phyloP scores from a whole-genome alignment of 208 protist species.

The Acanthamoeba quina region DNA sequence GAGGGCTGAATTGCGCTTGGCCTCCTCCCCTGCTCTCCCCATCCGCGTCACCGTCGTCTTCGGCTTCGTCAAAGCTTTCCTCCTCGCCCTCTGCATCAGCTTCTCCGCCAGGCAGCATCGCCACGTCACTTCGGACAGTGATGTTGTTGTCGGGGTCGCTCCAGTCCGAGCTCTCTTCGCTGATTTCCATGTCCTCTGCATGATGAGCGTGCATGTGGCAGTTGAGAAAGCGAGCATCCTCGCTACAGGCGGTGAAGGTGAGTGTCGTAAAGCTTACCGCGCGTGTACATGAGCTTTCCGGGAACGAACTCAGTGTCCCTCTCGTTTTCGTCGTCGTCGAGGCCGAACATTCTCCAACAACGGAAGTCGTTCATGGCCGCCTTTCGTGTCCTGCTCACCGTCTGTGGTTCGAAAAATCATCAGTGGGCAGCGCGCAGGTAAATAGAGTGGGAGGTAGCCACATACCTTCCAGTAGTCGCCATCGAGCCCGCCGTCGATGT shows the following conservation, averaged over 20 bases:
- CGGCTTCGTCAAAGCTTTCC: not conserved
- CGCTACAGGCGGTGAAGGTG: no score
- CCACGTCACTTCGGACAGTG: not conserved
- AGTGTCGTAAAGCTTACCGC: not conserved
- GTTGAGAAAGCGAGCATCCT: not conserved
- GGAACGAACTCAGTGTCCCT: not conserved
- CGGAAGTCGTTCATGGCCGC: not conserved
- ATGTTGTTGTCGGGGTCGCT: not conserved
- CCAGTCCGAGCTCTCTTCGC: not conserved
- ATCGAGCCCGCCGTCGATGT: not conserved
- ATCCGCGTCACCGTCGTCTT: not conserved
- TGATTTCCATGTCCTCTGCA: slow-evolving; percentile 13
- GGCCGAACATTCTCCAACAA: not conserved
- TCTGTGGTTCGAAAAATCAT: not conserved
- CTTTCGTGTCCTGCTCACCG: not conserved
- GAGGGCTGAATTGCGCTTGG: not conserved
- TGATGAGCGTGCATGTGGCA: not conserved
- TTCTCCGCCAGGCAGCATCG: not conserved
- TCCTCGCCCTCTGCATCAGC: not conserved
- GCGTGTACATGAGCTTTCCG: not conserved
- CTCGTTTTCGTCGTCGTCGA: not conserved
- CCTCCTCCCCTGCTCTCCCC: not conserved
- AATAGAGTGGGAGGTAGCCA: not conserved
- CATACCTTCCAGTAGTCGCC: slow-evolving; percentile 7
- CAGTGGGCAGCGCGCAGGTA: not conserved